A percentile compares a stretch with the other conserved stretches of the same genome.
Conservation (phyloP, 768 basidiomycete genomes). For the Agaricus subrufescens region DNA sequence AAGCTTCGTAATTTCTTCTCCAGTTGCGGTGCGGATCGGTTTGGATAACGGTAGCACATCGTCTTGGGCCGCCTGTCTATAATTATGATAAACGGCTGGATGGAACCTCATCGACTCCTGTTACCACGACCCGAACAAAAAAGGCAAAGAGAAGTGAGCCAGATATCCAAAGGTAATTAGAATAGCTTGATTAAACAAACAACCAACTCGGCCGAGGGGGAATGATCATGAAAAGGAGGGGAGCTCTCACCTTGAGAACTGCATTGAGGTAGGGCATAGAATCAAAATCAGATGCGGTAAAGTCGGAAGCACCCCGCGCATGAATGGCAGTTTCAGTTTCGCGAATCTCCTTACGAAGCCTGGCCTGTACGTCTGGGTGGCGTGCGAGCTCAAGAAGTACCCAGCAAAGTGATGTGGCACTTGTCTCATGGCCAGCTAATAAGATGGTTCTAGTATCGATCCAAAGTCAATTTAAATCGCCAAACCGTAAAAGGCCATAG, state of each 20-base stretch:
- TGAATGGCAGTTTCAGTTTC: constrained; percentile 30
- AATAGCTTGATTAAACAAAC: background rate
- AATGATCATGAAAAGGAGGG: constrained; percentile 6
- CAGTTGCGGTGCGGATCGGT: constrained; percentile 41
- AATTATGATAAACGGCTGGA: constrained; percentile 30
- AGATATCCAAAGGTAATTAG: background rate
- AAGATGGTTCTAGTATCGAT: constrained; percentile 39
- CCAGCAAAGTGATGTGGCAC: constrained; percentile 56
- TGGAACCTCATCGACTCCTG: constrained; percentile 45
- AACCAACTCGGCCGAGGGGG: background rate
- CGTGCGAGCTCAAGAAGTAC: constrained; percentile 57
- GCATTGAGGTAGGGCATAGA: constrained; percentile 43
- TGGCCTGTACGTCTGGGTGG: constrained; percentile 52
- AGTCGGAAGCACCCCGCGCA: constrained; percentile 30
- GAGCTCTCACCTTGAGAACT: constrained; percentile 35
- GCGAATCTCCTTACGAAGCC: constrained; percentile 57
- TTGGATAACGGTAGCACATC: constrained; percentile 54
- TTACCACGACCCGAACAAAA: background rate
- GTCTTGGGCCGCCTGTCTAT: constrained; percentile 40
- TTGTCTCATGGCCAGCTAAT: constrained; percentile 57
- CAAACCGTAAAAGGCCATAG: constrained; percentile 19
- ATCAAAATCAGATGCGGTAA: constrained; percentile 41
- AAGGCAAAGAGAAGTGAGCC: background rate
- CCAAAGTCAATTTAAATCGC: constrained; percentile 30
- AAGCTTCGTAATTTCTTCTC: constrained; percentile 40